A percentile compares a stretch with the other conserved stretches of the same genome.
Conservation (phyloP, 257 asterid genomes). For the Plantago major region DNA sequence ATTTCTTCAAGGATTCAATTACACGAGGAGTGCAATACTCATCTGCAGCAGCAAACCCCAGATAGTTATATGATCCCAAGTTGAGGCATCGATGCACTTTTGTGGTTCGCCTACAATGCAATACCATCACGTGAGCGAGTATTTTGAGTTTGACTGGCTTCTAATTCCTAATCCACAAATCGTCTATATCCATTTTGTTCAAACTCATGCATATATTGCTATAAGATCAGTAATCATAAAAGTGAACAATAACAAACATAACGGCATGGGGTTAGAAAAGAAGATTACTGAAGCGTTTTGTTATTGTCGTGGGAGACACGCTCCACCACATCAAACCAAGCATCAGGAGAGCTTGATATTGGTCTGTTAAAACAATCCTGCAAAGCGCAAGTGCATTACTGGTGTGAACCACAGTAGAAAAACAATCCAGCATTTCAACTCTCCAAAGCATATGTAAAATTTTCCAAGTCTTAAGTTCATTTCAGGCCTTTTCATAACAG, state of each 20-base stretch:
- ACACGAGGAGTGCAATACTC: slow-evolving; percentile 97
- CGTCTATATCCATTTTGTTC: neutral
- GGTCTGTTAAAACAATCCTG: slow-evolving; percentile 99
- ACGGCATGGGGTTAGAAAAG: slow-evolving; percentile 1
- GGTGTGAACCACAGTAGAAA: too few species aligned
- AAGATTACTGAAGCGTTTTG: slow-evolving; percentile 77
- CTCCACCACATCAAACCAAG: slow-evolving; percentile 99
- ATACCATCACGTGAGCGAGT: slow-evolving; percentile 14
- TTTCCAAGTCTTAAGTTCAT: too few species aligned
- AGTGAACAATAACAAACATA: neutral
- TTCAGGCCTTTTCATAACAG: too few species aligned
- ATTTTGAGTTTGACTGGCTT: slow-evolving; percentile 14
- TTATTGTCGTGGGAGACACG: slow-evolving; percentile 87
- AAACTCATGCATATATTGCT: neutral
- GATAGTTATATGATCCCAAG: slow-evolving; percentile 95
- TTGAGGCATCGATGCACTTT: slow-evolving; percentile 74
- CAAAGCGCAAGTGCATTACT: neutral
- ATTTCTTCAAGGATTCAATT: slow-evolving; percentile 77
- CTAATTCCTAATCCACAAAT: neutral
- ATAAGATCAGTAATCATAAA: neutral
- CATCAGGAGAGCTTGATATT: slow-evolving; percentile 96
- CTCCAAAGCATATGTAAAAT: too few species aligned
- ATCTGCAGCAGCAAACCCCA: slow-evolving; percentile 98
- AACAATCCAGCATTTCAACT: too few species aligned
- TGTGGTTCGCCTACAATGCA: slow-evolving; percentile 65